Evolutionary conservation across 352 stramenopile genomes (phyloP), one percentile per base, ranked within the genome.

Genomic region (Globisporangium ultimum): DNA sequence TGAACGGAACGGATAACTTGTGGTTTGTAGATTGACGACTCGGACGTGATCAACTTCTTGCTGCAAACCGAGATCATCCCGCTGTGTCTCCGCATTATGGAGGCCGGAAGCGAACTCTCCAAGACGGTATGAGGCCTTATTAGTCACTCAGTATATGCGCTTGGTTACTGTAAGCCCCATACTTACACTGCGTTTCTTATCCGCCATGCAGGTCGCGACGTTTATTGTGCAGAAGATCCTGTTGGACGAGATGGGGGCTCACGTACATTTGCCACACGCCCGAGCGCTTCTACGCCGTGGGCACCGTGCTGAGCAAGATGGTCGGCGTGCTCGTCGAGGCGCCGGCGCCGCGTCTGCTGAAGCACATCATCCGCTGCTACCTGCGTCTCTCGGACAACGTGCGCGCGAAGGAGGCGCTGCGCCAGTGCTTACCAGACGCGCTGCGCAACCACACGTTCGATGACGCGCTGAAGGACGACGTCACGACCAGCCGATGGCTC

Each of bases 161-260:
- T 11, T 10, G 10, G 38, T 43, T n/a, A n/a, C n/a, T n/a, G 1
- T 10, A 43, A 18, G 12, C 12, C 40, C 10, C 17, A 13, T 5
- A 9, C 40, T n/a, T 18, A 15, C 12, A 9, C 34, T 18, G 1
- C 28, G 48, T 0, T 48, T 28, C 53, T 0, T 48, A 3, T 3
- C 28, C 32, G 2, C 18, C 18, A n/a, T 24, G 11, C 53, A 80
- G 70, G 89, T 99, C n/a, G 97, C 97, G 10, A 99, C 97, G 2
- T 99, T 99, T 69, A 99, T 99, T 56, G 96, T 99, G 42, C 97
- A 99, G 75, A 99, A 99, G 73, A 99, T 99, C 61, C 72, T 99
- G 45, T 70, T 99, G 48, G 97, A 99, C 72, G 95, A 99, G 55
- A 97, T 97, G 72, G 97, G n/a, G 97, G 15, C 84, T 99, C 24